Base-by-base conservation (phyloP, 495 filamentous ascomycete species). In the Niebla homalea region DNA sequence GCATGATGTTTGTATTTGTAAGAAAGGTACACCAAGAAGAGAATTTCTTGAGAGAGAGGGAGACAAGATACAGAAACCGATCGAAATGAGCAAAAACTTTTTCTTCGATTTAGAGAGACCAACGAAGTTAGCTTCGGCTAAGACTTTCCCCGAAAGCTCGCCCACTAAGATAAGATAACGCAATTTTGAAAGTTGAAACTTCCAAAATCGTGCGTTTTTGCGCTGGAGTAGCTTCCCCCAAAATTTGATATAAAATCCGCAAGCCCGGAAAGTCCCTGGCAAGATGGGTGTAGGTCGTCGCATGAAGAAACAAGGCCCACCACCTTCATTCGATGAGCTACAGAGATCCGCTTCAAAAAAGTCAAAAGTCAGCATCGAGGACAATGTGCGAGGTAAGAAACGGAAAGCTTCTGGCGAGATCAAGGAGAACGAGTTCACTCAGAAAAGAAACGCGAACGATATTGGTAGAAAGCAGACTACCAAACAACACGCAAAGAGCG, bases 281-380 rank as follows among this genome's bases (percentile, higher is more conserved):
- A 22, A 18, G 3, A 96, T 95, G 89, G 89, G 89, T 68, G 72
- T 77, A 51, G 85, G 87, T 55, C 85, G 88, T 59, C 88, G 92
- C 55, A 90, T 95, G 83, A 81, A 85, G 64, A 95, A 97, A 69
- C 92, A 98, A 72, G 93, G 87, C 35, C 76, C 84, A 53, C 93
- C 93, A 26, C 75, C 80, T 51, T 75, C 80, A 25, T 76, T 95
- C 51, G 83, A 90, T 57, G 88, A 94, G 64, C 80, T 77, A 22
- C 83, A 83, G 58, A 79, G 85, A 53, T 74, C 80, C 29, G 79
- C 79, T 46, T 62, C 81, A 49, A 86, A 75, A 60, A 83, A 94
- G 73, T 73, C 86, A 61, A 93, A 94, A 67, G 78, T 76, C 36
- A 77, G 71, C 23, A 68, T 78, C 32, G 68, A 70, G 45, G 56